Percentiles rank a stretch among this genome's conserved stretches.
Evolutionary conservation across 805 yeast genomes (phyloP).

Genomic region (Metschnikowia vanudenii): DNA sequence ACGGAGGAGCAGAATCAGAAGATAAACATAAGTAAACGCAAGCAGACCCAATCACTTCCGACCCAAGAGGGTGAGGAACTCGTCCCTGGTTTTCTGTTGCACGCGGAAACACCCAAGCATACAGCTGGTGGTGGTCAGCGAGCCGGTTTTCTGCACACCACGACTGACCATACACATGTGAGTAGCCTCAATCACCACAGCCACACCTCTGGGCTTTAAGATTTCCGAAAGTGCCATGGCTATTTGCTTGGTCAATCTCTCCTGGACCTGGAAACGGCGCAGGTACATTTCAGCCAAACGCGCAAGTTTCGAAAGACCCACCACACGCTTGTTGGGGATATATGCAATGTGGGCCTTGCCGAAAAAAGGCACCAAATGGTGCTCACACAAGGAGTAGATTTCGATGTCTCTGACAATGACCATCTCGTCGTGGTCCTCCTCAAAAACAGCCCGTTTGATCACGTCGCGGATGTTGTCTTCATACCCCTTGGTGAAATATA

Average conservation of each 20-base stretch:
- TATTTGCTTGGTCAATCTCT: slow-evolving; percentile 92
- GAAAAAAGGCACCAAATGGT: slow-evolving; percentile 94
- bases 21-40: too few relatives aligned
- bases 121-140: slow-evolving; percentile 90
- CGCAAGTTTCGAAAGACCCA: slow-evolving; percentile 91
- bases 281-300: slow-evolving; percentile 96
- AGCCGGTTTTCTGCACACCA: slow-evolving; percentile 95
- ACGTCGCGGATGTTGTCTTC: slow-evolving; percentile 92
- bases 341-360: slow-evolving; percentile 99
- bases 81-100: slow-evolving; percentile 94
- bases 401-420: slow-evolving; percentile 95
- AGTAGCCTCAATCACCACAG: slow-evolving; percentile 95
- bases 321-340: slow-evolving; percentile 89
- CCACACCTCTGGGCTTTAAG: slow-evolving; percentile 93
- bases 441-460: slow-evolving; percentile 92
- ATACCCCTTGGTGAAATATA: slow-evolving; percentile 93
- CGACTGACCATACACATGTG: slow-evolving; percentile 99
- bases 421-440: slow-evolving; percentile 99
- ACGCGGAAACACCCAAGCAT: slow-evolving; percentile 96
- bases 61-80: slow-evolving; percentile 78
- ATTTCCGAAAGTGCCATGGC: slow-evolving; percentile 94
- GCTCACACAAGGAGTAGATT: slow-evolving; percentile 91
- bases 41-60: slow-evolving; percentile 27
- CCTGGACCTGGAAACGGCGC: slow-evolving; percentile 96
- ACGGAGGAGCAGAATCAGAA: neutral